Evolutionary conservation across 371 early-diverging fungal genomes (phyloP).

Genomic region (Entomophthora muscae): DNA sequence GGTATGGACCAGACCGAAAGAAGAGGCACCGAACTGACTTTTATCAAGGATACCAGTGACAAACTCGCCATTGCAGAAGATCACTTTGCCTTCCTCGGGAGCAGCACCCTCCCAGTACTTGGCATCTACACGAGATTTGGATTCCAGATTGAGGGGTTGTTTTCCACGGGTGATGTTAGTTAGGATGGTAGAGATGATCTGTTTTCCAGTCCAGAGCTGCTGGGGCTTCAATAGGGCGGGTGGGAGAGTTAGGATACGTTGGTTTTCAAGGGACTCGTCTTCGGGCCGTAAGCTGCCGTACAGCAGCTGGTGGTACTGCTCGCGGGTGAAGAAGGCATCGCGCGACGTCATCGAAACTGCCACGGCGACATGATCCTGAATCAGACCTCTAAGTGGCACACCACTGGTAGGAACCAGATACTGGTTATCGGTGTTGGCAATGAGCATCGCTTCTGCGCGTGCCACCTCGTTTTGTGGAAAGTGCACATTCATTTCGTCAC

Average conservation of each 20-base stretch:
- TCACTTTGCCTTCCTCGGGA: conserved; percentile 65
- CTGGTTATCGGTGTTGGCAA: conserved; percentile 93
- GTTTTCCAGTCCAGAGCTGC: conserved; percentile 96
- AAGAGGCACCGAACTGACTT: conserved; percentile 89
- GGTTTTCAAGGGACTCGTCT: conserved; percentile 41
- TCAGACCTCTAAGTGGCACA: conserved; percentile 96
- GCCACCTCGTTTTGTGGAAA: conserved; percentile 97
- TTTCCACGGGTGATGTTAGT: conserved; percentile 66
- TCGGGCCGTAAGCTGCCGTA: conserved; percentile 71
- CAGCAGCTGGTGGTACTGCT: conserved; percentile 88
- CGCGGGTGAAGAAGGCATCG: conserved; percentile 77
- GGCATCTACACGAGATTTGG: conserved; percentile 75
- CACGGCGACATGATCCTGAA: conserved; percentile 98
- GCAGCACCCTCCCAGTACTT: conserved; percentile 68
- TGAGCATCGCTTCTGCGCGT: conserved; percentile 86
- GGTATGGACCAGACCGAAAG: conserved; percentile 91
- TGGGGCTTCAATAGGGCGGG: conserved; percentile 80
- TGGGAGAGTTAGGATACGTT: conserved; percentile 54
- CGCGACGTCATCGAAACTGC: conserved; percentile 89
- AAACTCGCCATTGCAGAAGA: conserved; percentile 72
- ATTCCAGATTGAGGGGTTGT: conserved; percentile 65
- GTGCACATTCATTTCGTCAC: conserved; percentile 99
- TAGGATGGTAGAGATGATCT: conserved; percentile 80
- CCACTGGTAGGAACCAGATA: conserved; percentile 98
- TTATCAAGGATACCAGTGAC: conserved; percentile 95